Base-by-base conservation (phyloP, 169 alveolate genomes). In the Plasmodium ovale region DNA sequence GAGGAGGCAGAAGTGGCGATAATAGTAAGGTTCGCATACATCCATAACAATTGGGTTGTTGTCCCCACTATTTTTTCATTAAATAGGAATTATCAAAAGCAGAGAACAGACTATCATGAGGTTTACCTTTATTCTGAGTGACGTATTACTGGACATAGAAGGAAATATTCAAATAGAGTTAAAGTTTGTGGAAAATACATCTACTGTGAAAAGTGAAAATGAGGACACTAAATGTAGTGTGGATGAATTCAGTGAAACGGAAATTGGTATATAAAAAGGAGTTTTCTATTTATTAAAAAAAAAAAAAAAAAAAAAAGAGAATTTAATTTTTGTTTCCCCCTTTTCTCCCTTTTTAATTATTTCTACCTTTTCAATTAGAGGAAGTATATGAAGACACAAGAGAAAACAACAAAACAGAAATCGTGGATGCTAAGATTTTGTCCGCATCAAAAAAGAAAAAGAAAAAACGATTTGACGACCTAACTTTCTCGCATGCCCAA, bases 331-430 rank as follows among this genome's bases (percentile, higher is more conserved):
- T n/a, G n/a, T n/a, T n/a, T n/a, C n/a, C n/a, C n/a, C n/a, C n/a
- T n/a, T n/a, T n/a, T n/a, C n/a, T n/a, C 12, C 29, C 16, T 54
- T 54, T 54, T 35, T 65, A 54, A 3, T 58, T 62, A 29, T 33
- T 49, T 58, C 58, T 9, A 37, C 27, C 70, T 62, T n/a, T 23
- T 62, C 51, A 59, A 58, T 27, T 72, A 70, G 91, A 85, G 25
- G 91, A 85, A 72, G 73, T 85, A 44, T 85, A 85, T 62, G 91
- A 69, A 56, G 91, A 85, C 51, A 85, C 91, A 19, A 54, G 91
- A 53, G 74, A 69, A 25, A 56, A 47, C 9, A 29, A 23, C 16
- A 44, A 10, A 33, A 25, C 35, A 60, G 25, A 4, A 39, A 37
- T 7, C 29, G 44, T 29, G 19, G 59, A 33, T 21, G 51, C 58